Conservation (phyloP, 306 rosid species). For the Acacia confusa region DNA sequence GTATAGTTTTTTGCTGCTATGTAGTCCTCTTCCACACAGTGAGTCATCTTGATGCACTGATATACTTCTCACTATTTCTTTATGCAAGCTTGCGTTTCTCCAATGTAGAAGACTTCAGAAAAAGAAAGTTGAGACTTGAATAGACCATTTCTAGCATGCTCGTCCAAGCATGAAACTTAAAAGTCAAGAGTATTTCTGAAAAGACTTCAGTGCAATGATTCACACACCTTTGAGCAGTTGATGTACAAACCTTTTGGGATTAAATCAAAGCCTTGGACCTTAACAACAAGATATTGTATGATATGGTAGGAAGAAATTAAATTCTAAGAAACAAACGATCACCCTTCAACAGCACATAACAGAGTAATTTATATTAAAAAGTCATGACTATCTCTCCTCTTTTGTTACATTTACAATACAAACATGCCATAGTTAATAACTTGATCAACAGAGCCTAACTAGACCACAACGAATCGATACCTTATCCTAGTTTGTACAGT, state of each 20-base stretch:
- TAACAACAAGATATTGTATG: neutral
- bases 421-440: constrained; percentile 28
- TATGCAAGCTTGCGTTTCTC: neutral
- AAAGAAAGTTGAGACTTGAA: neutral
- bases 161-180: neutral
- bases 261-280: neutral
- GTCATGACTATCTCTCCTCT: neutral
- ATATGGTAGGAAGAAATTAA: neutral
- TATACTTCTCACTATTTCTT: neutral
- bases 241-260: neutral
- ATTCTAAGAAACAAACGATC: neutral
- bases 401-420: constrained; percentile 38
- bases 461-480: constrained; percentile 1
- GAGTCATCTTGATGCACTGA: neutral
- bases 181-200: neutral
- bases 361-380: neutral
- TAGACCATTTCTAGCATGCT: neutral
- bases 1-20: neutral
- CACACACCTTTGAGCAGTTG: neutral
- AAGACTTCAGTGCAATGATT: neutral
- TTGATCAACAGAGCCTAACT: constrained; percentile 28
- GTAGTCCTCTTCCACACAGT: neutral
- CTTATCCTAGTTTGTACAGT: constrained; percentile 34
- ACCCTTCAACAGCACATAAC: neutral
- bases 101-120: neutral